These are phyloP conservation scores for Phanerodontia chrysosporium DNA, from an alignment of 768 basidiomycete species.

Conservation along the genomic window DNA sequence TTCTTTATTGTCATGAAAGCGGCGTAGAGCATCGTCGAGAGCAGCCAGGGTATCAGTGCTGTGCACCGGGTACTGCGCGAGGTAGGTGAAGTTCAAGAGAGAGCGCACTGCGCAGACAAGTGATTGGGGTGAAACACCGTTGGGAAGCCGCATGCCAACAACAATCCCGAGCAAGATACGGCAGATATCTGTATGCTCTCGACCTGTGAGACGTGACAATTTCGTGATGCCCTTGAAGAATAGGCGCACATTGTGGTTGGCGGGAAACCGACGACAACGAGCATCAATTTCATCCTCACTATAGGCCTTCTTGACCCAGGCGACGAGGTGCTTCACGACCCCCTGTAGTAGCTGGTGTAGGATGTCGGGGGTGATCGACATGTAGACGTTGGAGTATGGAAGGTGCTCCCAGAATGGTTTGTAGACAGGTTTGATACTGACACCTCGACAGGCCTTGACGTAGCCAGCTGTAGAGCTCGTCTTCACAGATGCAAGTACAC, in stretches of 20 bases:
- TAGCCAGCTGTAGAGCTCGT: background rate
- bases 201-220: slow-evolving; percentile 31
- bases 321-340: slow-evolving; percentile 30
- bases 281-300: slow-evolving; percentile 33
- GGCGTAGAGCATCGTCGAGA: slow-evolving; percentile 8
- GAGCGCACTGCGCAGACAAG: slow-evolving; percentile 16
- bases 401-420: slow-evolving; percentile 24
- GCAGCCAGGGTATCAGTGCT: slow-evolving; percentile 10
- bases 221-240: slow-evolving; percentile 34
- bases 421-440: slow-evolving; percentile 17
- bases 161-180: slow-evolving; percentile 14
- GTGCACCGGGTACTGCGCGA: slow-evolving; percentile 21
- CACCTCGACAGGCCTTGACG: slow-evolving; percentile 3
- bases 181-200: slow-evolving; percentile 17
- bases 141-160: slow-evolving; percentile 12
- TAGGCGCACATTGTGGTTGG: slow-evolving; percentile 30
- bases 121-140: background rate
- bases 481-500: background rate
- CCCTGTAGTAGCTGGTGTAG: slow-evolving; percentile 29
- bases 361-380: slow-evolving; percentile 23
- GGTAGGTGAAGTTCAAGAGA: slow-evolving; percentile 23
- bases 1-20: slow-evolving; percentile 21
- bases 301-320: slow-evolving; percentile 26
- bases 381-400: slow-evolving; percentile 21
- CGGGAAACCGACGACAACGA: slow-evolving; percentile 28